Evolutionary conservation across 306 rosid species (phyloP).

Genomic region (Cotoneaster glaucophyllus): DNA sequence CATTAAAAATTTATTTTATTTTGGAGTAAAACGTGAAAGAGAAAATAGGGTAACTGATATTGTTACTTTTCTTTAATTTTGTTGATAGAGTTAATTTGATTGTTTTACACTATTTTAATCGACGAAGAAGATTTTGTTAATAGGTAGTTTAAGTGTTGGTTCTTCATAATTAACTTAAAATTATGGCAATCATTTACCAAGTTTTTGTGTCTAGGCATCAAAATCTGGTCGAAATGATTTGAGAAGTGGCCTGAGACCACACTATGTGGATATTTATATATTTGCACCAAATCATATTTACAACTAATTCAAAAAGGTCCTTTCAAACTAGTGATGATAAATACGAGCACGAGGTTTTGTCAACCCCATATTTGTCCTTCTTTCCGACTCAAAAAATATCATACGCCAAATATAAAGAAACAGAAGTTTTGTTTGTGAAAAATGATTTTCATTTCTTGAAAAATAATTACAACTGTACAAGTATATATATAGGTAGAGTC

Average conservation of each 20-base stretch:
- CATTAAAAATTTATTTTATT: too few relatives aligned
- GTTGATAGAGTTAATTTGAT: too few relatives aligned
- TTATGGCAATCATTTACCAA: neutral
- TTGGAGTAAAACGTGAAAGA: too few relatives aligned
- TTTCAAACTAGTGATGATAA: neutral
- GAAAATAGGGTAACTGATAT: too few relatives aligned
- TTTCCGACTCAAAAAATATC: neutral
- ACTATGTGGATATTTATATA: neutral
- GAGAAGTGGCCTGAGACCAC: neutral
- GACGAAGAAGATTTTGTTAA: too few relatives aligned
- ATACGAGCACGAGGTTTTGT: neutral
- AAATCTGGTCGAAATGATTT: neutral
- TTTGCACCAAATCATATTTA: neutral
- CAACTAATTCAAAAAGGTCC: neutral
- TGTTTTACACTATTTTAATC: too few relatives aligned
- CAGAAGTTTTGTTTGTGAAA: too few relatives aligned
- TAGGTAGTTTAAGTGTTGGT: neutral
- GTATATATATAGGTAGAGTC: too few relatives aligned
- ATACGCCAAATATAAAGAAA: neutral
- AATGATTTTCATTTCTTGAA: too few relatives aligned
- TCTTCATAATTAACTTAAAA: neutral
- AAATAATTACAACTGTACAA: too few relatives aligned
- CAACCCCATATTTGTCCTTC: neutral
- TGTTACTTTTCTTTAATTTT: too few relatives aligned
- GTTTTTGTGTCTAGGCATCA: neutral